phyloP scores from a whole-genome alignment of 495 filamentous ascomycete species.

The Penicillium soppii region DNA sequence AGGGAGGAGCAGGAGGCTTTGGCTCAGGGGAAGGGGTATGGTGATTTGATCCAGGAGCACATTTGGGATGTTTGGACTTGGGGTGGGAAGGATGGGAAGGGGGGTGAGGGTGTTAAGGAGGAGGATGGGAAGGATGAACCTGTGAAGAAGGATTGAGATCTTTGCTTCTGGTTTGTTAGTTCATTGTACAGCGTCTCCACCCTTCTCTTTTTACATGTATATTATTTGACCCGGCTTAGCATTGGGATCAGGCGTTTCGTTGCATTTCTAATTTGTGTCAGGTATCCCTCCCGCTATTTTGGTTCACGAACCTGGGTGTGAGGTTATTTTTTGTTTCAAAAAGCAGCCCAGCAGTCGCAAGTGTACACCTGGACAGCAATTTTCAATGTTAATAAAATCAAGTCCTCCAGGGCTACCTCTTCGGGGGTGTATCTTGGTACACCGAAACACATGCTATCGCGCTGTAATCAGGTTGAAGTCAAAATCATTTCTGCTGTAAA shows the following conservation, averaged over 20 bases:
- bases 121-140: conserved; percentile 13
- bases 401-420: no score
- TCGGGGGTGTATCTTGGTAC: no score
- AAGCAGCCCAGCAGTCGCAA: no score
- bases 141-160: conserved; percentile 1
- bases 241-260: conserved; percentile 22
- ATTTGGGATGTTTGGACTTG: conserved; percentile 78
- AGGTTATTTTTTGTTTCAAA: no score
- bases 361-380: no score
- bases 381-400: no score
- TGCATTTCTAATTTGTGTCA: neutral
- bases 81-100: conserved; percentile 38
- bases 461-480: no score
- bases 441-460: no score
- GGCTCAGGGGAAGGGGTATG: conserved; percentile 77
- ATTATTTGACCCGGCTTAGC: conserved; percentile 10
- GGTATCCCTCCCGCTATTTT: no score
- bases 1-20: conserved; percentile 69
- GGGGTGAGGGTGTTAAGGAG: conserved; percentile 17
- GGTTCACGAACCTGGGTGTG: neutral
- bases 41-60: conserved; percentile 78
- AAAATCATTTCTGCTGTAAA: no score
- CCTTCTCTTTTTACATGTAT: conserved; percentile 8
- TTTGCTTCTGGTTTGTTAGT: neutral
- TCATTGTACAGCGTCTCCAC: neutral